Evolutionary conservation across 1,284 basidiomycete species (phyloP), one percentile per base, ranked within the genome.

Genomic region (Garcileccinum viscosum): DNA sequence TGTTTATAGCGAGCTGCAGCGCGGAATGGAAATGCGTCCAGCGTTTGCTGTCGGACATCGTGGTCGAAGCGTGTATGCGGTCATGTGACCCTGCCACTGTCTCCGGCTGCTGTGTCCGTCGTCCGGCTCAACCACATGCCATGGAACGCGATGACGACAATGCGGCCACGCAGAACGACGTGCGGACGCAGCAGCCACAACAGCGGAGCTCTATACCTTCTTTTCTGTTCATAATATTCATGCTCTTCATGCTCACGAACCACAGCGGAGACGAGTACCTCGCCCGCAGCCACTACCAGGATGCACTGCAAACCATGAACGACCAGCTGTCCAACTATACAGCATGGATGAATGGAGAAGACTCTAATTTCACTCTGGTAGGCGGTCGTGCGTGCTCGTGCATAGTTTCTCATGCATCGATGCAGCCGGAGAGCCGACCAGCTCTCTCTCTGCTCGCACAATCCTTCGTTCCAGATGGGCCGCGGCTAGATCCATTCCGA

Each of bases 1-100:
- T 85, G 74, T 92, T 90, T 32, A 92, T 88, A 19, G 92, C 92
- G 17, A 92, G 87, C 75, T 93, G 90, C 35, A 94, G 79, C 0
- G 92, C 93, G 2, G 90, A 90, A 70, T 90, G 88, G 70, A 93
- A 93, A 76, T 92, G 89, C 0, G 86, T 88, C 90, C 91, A 94
- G 40, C 93, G 88, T 76, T 89, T 88, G 75, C 88, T 93, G 63
- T 88, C n/a, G 22, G 63, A 27, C 17, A 35, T 35, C 33, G 33
- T 35, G 33, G 33, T 35, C 33, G 33, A 47, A n/a, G 30, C 63
- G 5, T 7, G 17, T 33, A 19, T 32, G 4, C 37, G 8, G 65
- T 58, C 42, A 17, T 15, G 33, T 7, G 22, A 30, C 27, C 4
- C 5, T 33, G 27, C 27, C 24, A 30, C 50, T 30, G 27, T 53